Conservation (phyloP, 805 yeast genomes). For the Candida argentea region DNA sequence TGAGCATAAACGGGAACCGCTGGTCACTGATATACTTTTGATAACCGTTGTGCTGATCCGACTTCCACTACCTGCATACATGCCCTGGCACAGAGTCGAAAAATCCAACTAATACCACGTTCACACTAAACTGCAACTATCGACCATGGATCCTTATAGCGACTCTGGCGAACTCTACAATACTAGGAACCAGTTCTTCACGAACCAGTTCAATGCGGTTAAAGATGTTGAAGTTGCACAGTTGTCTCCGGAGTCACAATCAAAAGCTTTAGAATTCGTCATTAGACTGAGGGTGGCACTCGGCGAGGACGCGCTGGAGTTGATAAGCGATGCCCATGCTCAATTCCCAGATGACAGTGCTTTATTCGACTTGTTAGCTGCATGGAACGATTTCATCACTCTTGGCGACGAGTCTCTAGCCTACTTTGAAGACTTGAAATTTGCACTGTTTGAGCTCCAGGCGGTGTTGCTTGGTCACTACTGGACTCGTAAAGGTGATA, state of each 20-base stretch:
- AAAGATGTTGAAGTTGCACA: constrained; percentile 26
- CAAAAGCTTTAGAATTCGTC: constrained; percentile 31
- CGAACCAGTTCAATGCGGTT: constrained; percentile 44
- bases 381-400: constrained; percentile 33
- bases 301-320: constrained; percentile 26
- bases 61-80: no score
- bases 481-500: constrained; percentile 25
- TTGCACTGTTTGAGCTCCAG: constrained; percentile 28
- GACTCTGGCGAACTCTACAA: constrained; percentile 44
- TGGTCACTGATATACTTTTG: no score
- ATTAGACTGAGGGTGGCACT: constrained; percentile 30
- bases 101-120: neutral
- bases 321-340: constrained; percentile 26
- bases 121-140: no score
- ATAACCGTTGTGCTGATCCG: no score
- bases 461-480: constrained; percentile 31
- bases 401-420: constrained; percentile 35
- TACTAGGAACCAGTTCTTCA: constrained; percentile 49
- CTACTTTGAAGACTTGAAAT: constrained; percentile 29
- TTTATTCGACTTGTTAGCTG: constrained; percentile 27
- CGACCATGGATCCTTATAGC: constrained; percentile 26
- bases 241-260: constrained; percentile 25
- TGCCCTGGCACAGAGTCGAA: no score
- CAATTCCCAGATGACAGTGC: constrained; percentile 25
- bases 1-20: no score